These are phyloP conservation scores for Colletotrichum tanaceti DNA, from an alignment of 2,329 filamentous ascomycete species.

Conservation along the genomic window DNA sequence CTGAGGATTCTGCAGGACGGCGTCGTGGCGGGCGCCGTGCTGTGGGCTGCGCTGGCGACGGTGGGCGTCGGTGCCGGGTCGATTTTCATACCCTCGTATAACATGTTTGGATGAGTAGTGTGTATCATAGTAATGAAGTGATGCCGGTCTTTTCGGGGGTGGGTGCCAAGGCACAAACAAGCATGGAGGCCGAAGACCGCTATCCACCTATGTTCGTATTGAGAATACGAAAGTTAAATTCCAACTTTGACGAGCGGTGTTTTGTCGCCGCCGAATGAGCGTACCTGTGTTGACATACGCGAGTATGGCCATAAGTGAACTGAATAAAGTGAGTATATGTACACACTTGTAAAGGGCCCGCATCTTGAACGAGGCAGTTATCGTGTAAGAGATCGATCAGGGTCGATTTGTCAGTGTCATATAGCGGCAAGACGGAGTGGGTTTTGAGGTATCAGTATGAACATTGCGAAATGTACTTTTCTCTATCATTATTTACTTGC, in stretches of 20 bases:
- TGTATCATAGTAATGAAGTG: slow-evolving; percentile 5
- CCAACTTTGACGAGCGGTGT: background rate
- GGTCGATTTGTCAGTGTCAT: background rate
- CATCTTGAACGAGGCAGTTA: background rate
- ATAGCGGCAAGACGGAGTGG: too few species aligned
- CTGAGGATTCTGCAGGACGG: slow-evolving; percentile 47
- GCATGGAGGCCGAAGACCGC: background rate
- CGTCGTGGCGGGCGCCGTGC: slow-evolving; percentile 45
- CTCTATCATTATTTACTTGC: slow-evolving; percentile 30
- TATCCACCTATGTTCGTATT: background rate
- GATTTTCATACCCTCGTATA: slow-evolving; percentile 41
- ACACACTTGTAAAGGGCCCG: background rate
- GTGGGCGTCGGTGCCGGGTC: slow-evolving; percentile 42
- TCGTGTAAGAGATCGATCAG: background rate
- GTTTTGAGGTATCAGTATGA: background rate
- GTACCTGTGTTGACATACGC: background rate
- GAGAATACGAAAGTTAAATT: background rate
- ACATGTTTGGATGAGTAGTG: slow-evolving; percentile 15
- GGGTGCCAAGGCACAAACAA: background rate
- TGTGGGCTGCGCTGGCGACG: slow-evolving; percentile 46
- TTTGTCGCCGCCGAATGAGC: background rate
- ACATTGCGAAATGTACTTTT: background rate
- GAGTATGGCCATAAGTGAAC: background rate
- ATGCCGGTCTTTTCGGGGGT: slow-evolving; percentile 5
- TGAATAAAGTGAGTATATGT: background rate